phyloP scores from a whole-genome alignment of 2,329 filamentous ascomycete species.

The Pseudogymnoascus sp. region DNA sequence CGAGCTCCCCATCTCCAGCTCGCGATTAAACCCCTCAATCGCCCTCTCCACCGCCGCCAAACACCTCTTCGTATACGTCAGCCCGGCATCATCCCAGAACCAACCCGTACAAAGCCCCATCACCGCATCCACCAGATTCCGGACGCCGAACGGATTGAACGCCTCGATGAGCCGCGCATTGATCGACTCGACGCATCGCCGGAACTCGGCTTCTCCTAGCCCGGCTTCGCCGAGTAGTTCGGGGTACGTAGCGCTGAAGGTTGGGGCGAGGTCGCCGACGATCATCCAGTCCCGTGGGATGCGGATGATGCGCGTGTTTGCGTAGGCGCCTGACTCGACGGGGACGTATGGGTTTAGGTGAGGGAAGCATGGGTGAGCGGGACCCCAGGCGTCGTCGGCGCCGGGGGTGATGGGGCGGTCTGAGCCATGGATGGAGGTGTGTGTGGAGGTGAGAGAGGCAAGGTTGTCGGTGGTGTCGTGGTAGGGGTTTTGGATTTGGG shows the following conservation, averaged over 20 bases:
- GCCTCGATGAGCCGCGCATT: conserved; percentile 69
- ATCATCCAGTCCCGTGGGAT: conserved; percentile 88
- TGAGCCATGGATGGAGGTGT: conserved; percentile 25
- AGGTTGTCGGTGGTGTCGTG: conserved; percentile 23
- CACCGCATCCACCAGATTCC: conserved; percentile 72
- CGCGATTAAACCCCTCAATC: conserved; percentile 79
- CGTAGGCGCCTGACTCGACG: conserved; percentile 62
- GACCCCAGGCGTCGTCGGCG: conserved; percentile 77
- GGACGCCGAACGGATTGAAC: conserved; percentile 68
- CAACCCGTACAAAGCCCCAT: conserved; percentile 81
- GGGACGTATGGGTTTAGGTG: conserved; percentile 90
- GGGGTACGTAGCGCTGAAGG: conserved; percentile 91
- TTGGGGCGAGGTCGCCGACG: conserved; percentile 80
- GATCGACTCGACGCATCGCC: conserved; percentile 69
- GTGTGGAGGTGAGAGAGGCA: conserved; percentile 26
- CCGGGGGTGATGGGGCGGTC: conserved; percentile 43
- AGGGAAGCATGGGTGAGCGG: conserved; percentile 87
- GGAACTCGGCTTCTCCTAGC: conserved; percentile 78
- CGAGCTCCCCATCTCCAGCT: conserved; percentile 51
- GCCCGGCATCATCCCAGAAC: conserved; percentile 86
- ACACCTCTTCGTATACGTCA: conserved; percentile 65
- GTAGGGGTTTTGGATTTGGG: conserved; percentile 14
- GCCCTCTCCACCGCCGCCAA: conserved; percentile 66
- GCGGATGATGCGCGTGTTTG: conserved; percentile 79
- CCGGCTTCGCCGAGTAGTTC: conserved; percentile 85